These are phyloP conservation scores for Lomentospora prolificans DNA, from an alignment of 2,329 filamentous ascomycete genomes.

Conservation along the genomic window DNA sequence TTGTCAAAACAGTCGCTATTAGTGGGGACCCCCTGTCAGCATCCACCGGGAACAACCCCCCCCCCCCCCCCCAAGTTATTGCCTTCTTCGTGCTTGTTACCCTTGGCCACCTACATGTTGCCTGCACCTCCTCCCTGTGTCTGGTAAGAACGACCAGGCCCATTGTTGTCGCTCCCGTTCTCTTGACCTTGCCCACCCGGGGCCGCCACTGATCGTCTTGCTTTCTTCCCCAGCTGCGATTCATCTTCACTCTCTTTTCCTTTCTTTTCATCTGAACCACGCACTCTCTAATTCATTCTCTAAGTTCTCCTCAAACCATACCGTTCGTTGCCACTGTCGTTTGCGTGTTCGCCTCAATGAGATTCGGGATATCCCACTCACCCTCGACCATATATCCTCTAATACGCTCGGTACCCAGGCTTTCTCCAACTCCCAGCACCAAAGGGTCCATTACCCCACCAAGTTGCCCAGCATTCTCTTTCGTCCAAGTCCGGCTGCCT, in stretches of 20 bases:
- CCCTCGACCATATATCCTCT: not conserved
- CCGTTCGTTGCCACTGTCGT: not conserved
- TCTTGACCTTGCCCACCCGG: too few species aligned
- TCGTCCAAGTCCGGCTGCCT: too few species aligned
- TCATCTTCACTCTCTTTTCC: not conserved
- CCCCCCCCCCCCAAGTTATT: not conserved
- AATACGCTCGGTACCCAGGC: not conserved
- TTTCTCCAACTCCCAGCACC: not conserved
- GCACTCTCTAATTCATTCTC: not conserved
- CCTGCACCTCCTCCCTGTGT: not conserved
- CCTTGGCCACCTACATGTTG: too few species aligned
- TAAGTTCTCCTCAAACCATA: not conserved
- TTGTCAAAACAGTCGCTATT: not conserved
- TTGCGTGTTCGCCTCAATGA: not conserved
- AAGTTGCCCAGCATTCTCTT: not conserved
- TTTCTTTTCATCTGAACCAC: not conserved
- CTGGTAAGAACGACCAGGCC: not conserved
- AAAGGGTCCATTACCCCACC: not conserved
- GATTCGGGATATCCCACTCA: not conserved
- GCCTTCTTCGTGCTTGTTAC: not conserved
- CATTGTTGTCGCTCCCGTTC: not conserved
- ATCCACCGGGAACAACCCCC: not conserved
- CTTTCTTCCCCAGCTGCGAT: not conserved
- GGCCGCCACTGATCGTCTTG: not conserved
- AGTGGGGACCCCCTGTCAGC: conserved; percentile 1